A percentile compares a stretch with the other conserved stretches of the same genome.
These are phyloP conservation scores for Marasmius fiardii DNA, from an alignment of 1,284 basidiomycete genomes.

Conservation along the genomic window DNA sequence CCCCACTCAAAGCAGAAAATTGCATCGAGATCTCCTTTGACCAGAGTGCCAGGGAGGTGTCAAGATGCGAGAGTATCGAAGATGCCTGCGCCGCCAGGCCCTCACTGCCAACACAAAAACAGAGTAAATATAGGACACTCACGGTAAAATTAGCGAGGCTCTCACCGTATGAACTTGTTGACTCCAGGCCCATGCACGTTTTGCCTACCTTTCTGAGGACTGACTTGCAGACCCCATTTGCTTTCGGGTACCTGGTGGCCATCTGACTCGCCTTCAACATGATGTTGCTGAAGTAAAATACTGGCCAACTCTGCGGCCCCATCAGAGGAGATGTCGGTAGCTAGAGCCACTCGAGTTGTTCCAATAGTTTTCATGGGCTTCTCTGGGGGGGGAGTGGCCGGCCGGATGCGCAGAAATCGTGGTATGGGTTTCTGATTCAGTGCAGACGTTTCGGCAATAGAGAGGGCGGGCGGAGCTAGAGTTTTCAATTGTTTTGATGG, in stretches of 20 bases:
- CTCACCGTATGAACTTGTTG: not conserved
- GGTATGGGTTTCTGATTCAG: not conserved
- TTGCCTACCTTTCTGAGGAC: not conserved
- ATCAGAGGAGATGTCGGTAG: not conserved
- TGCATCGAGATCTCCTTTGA: not conserved
- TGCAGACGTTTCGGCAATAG: not conserved
- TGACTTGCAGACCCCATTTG: not conserved
- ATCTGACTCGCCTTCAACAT: not conserved
- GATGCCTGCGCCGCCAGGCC: not conserved
- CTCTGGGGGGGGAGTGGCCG: not conserved
- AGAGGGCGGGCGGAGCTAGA: not conserved
- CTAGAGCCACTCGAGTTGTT: not conserved
- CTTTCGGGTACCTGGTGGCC: not conserved
- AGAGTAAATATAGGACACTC: not conserved
- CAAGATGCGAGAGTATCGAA: not conserved
- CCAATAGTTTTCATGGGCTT: not conserved
- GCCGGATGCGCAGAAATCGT: not conserved
- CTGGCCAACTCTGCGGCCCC: not conserved
- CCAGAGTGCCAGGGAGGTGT: conserved; percentile 1
- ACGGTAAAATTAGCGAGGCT: not conserved
- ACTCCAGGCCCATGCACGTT: not conserved
- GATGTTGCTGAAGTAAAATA: not conserved
- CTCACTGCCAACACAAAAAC: not conserved
- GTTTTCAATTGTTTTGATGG: not conserved
- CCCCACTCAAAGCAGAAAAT: not conserved